These are phyloP conservation scores for Helianthus tuberosus DNA, from an alignment of 129 eudicot species.

Conservation along the genomic window DNA sequence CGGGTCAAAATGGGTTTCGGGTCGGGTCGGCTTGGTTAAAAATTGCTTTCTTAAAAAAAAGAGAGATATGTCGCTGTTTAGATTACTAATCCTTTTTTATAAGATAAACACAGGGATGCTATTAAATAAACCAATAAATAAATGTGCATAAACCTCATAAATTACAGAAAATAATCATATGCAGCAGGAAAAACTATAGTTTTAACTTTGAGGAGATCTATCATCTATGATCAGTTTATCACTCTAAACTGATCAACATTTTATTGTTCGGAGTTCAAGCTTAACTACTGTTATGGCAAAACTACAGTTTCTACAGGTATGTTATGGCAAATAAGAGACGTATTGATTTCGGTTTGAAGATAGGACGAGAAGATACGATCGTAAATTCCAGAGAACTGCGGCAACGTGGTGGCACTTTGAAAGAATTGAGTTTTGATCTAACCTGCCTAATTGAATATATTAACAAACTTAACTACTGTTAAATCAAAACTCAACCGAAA, in stretches of 20 bases:
- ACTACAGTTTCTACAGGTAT: conserved; percentile 37
- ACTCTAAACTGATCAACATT: not conserved
- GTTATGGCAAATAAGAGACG: conserved; percentile 36
- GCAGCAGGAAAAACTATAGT: not conserved
- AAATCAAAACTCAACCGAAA: too few relatives aligned
- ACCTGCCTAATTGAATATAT: too few relatives aligned
- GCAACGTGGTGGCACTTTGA: conserved; percentile 45
- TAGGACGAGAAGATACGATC: conserved; percentile 47
- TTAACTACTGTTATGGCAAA: too few relatives aligned
- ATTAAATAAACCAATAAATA: conserved; percentile 12
- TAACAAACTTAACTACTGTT: too few relatives aligned
- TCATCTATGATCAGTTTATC: not conserved
- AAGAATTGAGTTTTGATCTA: conserved; percentile 36
- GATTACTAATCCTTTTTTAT: conserved; percentile 8
- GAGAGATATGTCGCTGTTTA: conserved; percentile 19
- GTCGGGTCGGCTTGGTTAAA: too few relatives aligned
- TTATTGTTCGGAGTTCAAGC: too few relatives aligned
- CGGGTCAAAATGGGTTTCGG: too few relatives aligned
- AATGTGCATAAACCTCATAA: not conserved
- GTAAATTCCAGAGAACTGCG: conserved; percentile 32
- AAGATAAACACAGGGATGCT: conserved; percentile 8
- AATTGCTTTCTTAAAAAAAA: too few relatives aligned
- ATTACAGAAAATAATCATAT: not conserved
- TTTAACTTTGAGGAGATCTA: not conserved
- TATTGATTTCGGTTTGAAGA: conserved; percentile 32